These are phyloP conservation scores for Hordeum marinum DNA, from an alignment of 176 grass and related monocot species.

Conservation along the genomic window DNA sequence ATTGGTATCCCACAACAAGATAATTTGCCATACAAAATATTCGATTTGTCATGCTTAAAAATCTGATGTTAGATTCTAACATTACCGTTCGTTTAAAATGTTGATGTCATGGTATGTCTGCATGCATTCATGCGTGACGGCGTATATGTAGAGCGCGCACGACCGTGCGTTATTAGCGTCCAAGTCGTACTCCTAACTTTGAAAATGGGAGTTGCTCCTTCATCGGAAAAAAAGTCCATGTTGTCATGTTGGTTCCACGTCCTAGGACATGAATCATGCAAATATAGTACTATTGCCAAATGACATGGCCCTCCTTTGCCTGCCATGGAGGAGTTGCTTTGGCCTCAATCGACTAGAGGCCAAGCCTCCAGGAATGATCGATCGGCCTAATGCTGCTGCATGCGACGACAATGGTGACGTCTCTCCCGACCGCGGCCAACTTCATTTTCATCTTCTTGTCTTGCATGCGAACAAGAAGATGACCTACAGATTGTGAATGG, in stretches of 20 bases:
- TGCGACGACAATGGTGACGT: neutral
- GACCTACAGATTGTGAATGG: neutral
- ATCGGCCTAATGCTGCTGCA: neutral
- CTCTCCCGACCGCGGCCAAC: neutral
- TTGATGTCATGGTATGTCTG: no score
- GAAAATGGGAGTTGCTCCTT: no score
- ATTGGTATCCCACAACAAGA: no score
- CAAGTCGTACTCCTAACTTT: no score
- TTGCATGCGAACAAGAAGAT: neutral
- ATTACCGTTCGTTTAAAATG: no score
- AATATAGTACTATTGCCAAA: neutral
- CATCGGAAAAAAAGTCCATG: no score
- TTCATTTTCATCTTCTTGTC: neutral
- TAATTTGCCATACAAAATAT: no score
- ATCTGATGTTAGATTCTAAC: no score
- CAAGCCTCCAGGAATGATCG: neutral
- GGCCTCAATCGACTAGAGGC: neutral
- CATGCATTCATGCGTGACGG: no score
- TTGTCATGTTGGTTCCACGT: neutral
- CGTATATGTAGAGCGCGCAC: no score
- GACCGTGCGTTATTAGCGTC: no score
- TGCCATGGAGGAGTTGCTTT: neutral
- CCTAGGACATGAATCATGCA: neutral
- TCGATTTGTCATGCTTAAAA: no score
- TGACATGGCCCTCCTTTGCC: neutral